Conservation (phyloP, 768 basidiomycete species). For the Rubroboletus pulcherrimus region DNA sequence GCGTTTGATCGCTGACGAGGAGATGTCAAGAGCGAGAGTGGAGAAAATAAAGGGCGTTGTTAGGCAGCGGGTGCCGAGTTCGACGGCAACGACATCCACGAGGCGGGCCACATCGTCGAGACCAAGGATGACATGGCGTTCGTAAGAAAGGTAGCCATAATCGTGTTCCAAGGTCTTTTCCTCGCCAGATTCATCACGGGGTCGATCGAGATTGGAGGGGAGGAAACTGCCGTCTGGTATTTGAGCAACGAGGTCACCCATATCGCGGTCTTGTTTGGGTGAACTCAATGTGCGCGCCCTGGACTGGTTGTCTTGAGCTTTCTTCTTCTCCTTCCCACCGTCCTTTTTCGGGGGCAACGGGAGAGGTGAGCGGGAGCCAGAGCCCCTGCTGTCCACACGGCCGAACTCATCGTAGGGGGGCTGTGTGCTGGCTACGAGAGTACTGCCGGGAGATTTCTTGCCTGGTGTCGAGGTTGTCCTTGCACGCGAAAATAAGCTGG, state of each 20-base stretch:
- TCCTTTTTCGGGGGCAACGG: slow-evolving; percentile 43
- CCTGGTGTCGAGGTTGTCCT: slow-evolving; percentile 57
- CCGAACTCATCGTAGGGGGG: slow-evolving; percentile 62
- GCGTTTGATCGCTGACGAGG: slow-evolving; percentile 64
- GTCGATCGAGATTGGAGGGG: slow-evolving; percentile 48
- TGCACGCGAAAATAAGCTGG: slow-evolving; percentile 69
- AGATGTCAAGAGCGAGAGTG: slow-evolving; percentile 81
- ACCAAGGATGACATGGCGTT: slow-evolving; percentile 72
- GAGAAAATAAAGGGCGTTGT: slow-evolving; percentile 92
- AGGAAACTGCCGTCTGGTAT: slow-evolving; percentile 52
- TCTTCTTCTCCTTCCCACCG: slow-evolving; percentile 43
- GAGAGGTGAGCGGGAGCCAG: slow-evolving; percentile 27
- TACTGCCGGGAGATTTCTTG: slow-evolving; percentile 34
- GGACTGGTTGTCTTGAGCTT: slow-evolving; percentile 31
- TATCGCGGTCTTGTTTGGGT: slow-evolving; percentile 32
- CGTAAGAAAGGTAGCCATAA: slow-evolving; percentile 74
- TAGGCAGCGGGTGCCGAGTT: slow-evolving; percentile 70
- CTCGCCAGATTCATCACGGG: slow-evolving; percentile 36
- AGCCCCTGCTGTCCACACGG: slow-evolving; percentile 46
- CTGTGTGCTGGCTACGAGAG: slow-evolving; percentile 11
- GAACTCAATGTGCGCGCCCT: slow-evolving; percentile 43
- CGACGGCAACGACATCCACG: slow-evolving; percentile 64
- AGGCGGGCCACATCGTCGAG: slow-evolving; percentile 68
- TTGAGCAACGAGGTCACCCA: slow-evolving; percentile 35
- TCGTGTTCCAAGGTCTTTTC: slow-evolving; percentile 42